Evolutionary conservation across 2,329 filamentous ascomycete genomes (phyloP).

Genomic region (Botrytis deweyae): DNA sequence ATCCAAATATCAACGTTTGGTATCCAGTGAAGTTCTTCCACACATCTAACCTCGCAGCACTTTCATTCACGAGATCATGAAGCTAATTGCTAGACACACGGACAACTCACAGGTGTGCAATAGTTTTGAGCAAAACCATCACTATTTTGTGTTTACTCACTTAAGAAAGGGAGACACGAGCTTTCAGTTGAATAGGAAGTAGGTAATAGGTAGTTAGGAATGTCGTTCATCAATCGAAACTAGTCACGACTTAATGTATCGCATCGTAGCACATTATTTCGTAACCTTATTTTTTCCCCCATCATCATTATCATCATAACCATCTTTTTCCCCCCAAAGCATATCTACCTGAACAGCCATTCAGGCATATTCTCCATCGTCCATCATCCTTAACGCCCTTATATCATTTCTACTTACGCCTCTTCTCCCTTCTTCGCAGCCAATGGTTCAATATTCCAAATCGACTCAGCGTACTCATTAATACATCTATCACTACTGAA

Average conservation of each 20-base stretch:
- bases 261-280: not conserved
- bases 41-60: not conserved
- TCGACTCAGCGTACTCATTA: conserved; percentile 92
- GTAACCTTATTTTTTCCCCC: not conserved
- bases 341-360: not conserved
- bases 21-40: not conserved
- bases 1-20: not conserved
- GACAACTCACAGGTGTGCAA: not conserved
- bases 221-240: not conserved
- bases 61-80: not conserved
- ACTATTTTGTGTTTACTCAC: not conserved
- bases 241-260: not conserved
- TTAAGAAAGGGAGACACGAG: not conserved
- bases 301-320: not conserved
- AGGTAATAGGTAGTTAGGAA: not conserved
- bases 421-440: not conserved
- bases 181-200: not conserved
- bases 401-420: not conserved
- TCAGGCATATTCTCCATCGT: not conserved
- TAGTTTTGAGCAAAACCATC: not conserved
- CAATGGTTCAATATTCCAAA: conserved; percentile 91
- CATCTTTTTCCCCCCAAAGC: not conserved
- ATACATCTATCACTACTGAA: conserved; percentile 95
- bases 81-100: not conserved
- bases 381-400: not conserved